phyloP scores from a whole-genome alignment of 2,329 filamentous ascomycete species.

The Claviceps pazoutovae region DNA sequence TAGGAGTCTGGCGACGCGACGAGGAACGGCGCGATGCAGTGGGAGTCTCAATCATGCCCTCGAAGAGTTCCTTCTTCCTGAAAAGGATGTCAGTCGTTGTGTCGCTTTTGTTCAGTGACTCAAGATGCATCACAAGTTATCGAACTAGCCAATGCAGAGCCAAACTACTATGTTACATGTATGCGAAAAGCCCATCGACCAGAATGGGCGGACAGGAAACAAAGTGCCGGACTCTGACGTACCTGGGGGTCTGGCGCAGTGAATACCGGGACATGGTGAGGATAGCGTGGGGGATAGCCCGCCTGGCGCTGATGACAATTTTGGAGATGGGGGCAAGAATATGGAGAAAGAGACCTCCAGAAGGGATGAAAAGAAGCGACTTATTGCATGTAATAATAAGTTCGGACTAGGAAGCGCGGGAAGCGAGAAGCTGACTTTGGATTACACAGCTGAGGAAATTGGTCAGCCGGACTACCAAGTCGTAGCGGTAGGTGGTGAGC shows the following conservation, averaged over 20 bases:
- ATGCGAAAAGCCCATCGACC: not conserved
- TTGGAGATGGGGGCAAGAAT: not conserved
- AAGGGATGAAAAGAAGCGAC: not conserved
- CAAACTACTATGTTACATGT: not conserved
- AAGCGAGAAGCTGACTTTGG: not conserved
- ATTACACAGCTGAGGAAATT: not conserved
- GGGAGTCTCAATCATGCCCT: slow-evolving; percentile 47
- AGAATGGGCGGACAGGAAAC: not conserved
- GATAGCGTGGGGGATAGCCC: not conserved
- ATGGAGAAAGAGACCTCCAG: not conserved
- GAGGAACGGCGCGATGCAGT: slow-evolving; percentile 24
- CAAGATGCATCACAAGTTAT: not conserved
- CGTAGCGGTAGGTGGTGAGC: too few relatives aligned
- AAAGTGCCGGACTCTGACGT: slow-evolving; percentile 2
- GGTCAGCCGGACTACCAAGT: too few relatives aligned
- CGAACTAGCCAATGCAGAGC: not conserved
- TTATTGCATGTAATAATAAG: not conserved
- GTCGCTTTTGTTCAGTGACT: not conserved
- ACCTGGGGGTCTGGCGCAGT: slow-evolving; percentile 19
- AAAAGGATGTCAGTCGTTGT: slow-evolving; percentile 1
- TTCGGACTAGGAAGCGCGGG: not conserved
- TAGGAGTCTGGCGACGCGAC: slow-evolving; percentile 34
- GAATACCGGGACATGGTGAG: slow-evolving; percentile 16
- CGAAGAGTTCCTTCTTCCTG: slow-evolving; percentile 48
- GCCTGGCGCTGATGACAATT: not conserved